phyloP scores from a whole-genome alignment of 1,284 basidiomycete species.

The Polyporus tsugae region DNA sequence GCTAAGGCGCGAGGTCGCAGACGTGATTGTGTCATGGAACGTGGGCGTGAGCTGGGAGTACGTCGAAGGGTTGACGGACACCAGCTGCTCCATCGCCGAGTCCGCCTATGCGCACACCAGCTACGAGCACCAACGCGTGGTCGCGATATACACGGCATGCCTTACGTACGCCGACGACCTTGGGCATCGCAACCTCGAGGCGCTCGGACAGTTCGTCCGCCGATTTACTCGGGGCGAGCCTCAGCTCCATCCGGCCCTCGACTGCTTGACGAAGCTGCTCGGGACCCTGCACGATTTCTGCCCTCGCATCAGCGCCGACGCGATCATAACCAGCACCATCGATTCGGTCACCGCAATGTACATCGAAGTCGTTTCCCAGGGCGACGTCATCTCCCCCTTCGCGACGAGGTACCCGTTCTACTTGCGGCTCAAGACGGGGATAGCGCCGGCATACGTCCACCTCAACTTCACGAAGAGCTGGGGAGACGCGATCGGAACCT shows the following conservation, averaged over 20 bases:
- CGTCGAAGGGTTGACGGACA: constrained; percentile 16
- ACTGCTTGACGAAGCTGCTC: constrained; percentile 20
- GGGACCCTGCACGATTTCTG: constrained; percentile 26
- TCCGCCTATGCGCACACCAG: constrained; percentile 24
- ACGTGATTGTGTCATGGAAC: constrained; percentile 27
- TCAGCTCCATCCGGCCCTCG: constrained; percentile 20
- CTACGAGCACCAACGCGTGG: constrained; percentile 23
- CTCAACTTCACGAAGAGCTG: constrained; percentile 28
- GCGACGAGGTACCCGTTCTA: constrained; percentile 29
- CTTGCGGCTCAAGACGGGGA: constrained; percentile 24
- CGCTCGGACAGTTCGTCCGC: constrained; percentile 19
- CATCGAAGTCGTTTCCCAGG: constrained; percentile 22
- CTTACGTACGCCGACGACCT: constrained; percentile 28
- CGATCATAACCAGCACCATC: constrained; percentile 29
- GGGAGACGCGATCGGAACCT: constrained; percentile 17
- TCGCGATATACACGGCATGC: constrained; percentile 28
- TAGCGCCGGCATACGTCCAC: constrained; percentile 27
- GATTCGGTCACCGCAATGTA: constrained; percentile 27
- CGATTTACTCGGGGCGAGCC: constrained; percentile 20
- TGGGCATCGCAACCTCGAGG: constrained; percentile 23
- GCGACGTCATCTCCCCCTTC: constrained; percentile 19
- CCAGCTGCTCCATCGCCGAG: constrained; percentile 24
- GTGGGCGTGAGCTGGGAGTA: constrained; percentile 7
- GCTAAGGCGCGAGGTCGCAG: constrained; percentile 17
- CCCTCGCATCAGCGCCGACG: constrained; percentile 22